Evolutionary conservation across 495 filamentous ascomycete species (phyloP), one percentile per base, ranked within the genome.

Genomic region (Zalerion maritima): DNA sequence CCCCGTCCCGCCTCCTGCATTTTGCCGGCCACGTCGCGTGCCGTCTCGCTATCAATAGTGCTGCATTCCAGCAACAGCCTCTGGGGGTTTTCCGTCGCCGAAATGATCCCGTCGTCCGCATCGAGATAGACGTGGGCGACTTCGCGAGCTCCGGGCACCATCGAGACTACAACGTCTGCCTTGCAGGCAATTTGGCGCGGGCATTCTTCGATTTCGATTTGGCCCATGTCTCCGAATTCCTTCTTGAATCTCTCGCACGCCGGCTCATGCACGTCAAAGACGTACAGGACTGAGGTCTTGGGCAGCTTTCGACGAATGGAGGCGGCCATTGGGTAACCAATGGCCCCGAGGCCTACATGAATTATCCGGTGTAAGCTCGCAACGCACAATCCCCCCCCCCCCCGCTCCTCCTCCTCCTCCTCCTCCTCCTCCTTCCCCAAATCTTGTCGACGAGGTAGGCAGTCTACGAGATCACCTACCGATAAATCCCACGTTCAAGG

Each of bases 51-150:
- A 18, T 63, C 58, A 31, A 63, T 63, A 8, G 58, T 63, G 14
- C 54, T 54, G 36, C 50, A 56, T 34, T 63, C 58, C 32, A 63
- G 53, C 32, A 61, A 49, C 1, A 63, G 42, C 16, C 52, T n/a
- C n/a, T n/a, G n/a, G 29, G 29, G 24, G 8, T 34, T 37, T n/a
- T 29, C 17, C 13, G 35, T 33, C 18, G 33, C 46, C 24, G 29
- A 47, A 31, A 49, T 50, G 32, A 57, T 46, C 8, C 62, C 55
- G 6, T 40, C 53, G 14, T 42, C 13, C n/a, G 54, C 44, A 26
- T 56, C 37, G 5, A 51, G 35, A 41, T 58, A 63, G 11, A 60
- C 57, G 7, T 36, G 26, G 15, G 40, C 37, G 11, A 63, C 58
- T 18, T 54, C 45, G 6, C 41, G 32, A 6, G 55, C 51, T 20